Percentiles rank a stretch among this genome's conserved stretches.
Evolutionary conservation across 2,329 filamentous ascomycete genomes (phyloP).

Genomic region (Aspergillus udagawae): DNA sequence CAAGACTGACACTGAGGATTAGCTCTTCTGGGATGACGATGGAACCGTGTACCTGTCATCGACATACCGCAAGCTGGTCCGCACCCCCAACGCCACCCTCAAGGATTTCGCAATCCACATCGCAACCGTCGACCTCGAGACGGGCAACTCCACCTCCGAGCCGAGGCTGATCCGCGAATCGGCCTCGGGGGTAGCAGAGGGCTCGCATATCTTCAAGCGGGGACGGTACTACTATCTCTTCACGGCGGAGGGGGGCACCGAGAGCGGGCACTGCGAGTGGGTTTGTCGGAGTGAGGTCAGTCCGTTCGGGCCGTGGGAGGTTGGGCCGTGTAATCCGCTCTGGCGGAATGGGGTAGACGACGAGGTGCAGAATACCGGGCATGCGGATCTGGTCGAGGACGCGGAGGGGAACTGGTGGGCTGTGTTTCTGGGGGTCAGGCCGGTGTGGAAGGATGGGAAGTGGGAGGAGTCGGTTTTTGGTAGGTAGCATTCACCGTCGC

Average conservation of each 20-base stretch:
- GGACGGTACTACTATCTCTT: constrained; percentile 53
- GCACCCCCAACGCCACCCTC: constrained; percentile 36
- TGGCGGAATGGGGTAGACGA: constrained; percentile 49
- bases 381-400: constrained; percentile 48
- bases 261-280: constrained; percentile 58
- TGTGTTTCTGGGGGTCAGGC: constrained; percentile 46
- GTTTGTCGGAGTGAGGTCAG: constrained; percentile 50
- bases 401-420: constrained; percentile 46
- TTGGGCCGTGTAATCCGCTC: constrained; percentile 56
- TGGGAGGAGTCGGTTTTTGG: constrained; percentile 44
- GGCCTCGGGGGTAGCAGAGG: constrained; percentile 44
- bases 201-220: constrained; percentile 52
- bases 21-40: constrained; percentile 52
- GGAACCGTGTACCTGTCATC: constrained; percentile 49
- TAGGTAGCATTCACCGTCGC: constrained; percentile 9
- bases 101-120: constrained; percentile 50
- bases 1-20: constrained; percentile 14
- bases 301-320: constrained; percentile 60
- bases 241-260: constrained; percentile 55
- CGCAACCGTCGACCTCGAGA: constrained; percentile 29
- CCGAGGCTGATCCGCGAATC: constrained; percentile 44
- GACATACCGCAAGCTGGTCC: constrained; percentile 33
- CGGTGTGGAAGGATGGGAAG: constrained; percentile 21
- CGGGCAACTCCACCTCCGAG: constrained; percentile 28
- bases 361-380: constrained; percentile 50